phyloP scores from a whole-genome alignment of 2,329 filamentous ascomycete species.

The Stachybotrys echinatus region DNA sequence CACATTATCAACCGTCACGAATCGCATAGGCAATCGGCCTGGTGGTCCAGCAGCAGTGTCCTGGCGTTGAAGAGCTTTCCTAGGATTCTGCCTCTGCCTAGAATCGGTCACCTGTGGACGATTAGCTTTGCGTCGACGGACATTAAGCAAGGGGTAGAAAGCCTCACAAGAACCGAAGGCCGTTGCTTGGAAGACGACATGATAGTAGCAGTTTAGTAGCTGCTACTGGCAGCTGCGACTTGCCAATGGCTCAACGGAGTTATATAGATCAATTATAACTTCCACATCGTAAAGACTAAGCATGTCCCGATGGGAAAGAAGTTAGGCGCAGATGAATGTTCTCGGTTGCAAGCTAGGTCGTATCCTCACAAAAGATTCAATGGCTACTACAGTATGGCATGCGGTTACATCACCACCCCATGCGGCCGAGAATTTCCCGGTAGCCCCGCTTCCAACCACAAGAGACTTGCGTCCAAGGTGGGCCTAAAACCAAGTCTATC shows the following conservation, averaged over 20 bases:
- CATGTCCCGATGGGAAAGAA: not conserved
- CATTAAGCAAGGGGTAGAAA: not conserved
- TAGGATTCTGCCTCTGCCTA: slow-evolving; percentile 26
- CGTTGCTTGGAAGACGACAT: slow-evolving; percentile 48
- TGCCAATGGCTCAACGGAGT: not conserved
- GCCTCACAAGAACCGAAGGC: slow-evolving; percentile 54
- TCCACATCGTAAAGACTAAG: not conserved
- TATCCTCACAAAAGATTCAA: too few species aligned
- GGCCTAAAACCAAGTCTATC: too few species aligned
- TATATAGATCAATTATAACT: not conserved
- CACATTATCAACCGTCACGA: slow-evolving; percentile 90
- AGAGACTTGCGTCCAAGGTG: too few species aligned
- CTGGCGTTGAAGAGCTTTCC: slow-evolving; percentile 25
- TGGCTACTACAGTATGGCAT: not conserved
- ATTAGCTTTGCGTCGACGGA: slow-evolving; percentile 7
- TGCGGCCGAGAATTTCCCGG: not conserved
- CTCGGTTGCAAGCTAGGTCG: too few species aligned
- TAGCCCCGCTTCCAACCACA: not conserved
- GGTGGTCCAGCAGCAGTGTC: slow-evolving; percentile 22
- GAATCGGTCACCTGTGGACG: slow-evolving; percentile 30
- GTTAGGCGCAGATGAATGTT: too few species aligned
- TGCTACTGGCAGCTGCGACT: not conserved
- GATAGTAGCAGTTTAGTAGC: slow-evolving; percentile 3
- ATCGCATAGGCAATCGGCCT: slow-evolving; percentile 53
- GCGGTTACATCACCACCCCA: not conserved